Evolutionary conservation across 331 rosid species (phyloP).

Genomic region (Quercus phellos): DNA sequence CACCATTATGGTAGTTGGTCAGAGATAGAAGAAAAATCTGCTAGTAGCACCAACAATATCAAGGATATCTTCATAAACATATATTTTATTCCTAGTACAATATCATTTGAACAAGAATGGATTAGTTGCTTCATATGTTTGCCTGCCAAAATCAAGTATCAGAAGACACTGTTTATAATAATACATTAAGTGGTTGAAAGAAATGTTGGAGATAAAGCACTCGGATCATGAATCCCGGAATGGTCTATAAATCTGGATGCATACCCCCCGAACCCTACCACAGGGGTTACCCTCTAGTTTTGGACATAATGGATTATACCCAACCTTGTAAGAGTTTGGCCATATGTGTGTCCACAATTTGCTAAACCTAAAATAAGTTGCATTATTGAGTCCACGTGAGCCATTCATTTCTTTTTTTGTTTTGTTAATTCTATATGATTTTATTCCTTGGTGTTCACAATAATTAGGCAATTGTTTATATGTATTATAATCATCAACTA

Average conservation of each 20-base stretch:
- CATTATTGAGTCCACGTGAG: neutral
- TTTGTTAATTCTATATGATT: neutral
- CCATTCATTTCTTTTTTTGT: neutral
- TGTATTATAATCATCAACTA: too few species aligned
- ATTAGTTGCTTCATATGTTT: neutral
- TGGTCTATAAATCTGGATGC: conserved; percentile 8
- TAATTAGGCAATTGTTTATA: too few species aligned
- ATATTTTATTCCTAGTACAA: neutral
- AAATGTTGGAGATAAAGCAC: conserved; percentile 2
- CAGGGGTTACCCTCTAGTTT: neutral
- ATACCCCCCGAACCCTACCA: neutral
- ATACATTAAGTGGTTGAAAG: neutral
- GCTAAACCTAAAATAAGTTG: neutral
- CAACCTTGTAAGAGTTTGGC: neutral
- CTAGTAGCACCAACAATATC: conserved; percentile 19
- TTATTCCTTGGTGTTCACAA: too few species aligned
- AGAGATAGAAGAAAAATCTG: neutral
- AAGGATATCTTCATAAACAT: conserved; percentile 4
- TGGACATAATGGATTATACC: neutral
- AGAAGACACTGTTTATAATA: neutral
- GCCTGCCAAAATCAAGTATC: neutral
- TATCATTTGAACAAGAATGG: neutral
- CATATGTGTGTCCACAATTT: neutral
- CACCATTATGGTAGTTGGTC: neutral
- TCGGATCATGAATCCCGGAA: neutral